Evolutionary conservation across 352 stramenopile species (phyloP).

Genomic region (Pythium utonaiense): DNA sequence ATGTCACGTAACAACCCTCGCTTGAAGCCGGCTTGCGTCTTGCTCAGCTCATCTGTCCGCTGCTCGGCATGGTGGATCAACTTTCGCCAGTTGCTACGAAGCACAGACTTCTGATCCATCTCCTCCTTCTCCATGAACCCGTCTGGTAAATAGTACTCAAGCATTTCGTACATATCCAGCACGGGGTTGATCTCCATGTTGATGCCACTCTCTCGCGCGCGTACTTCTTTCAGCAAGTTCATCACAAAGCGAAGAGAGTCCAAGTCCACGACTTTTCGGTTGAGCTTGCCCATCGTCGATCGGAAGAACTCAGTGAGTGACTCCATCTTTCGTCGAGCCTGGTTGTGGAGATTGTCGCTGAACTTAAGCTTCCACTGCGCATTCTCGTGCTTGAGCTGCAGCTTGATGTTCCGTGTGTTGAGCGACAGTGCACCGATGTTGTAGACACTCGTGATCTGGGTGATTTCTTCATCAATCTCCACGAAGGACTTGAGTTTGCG

Average conservation of each 20-base stretch:
- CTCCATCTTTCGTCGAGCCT: conserved; percentile 91
- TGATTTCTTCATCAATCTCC: conserved; percentile 94
- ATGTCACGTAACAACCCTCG: conserved; percentile 94
- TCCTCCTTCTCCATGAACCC: conserved; percentile 99
- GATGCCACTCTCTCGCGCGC: conserved; percentile 96
- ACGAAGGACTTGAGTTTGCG: conserved; percentile 95
- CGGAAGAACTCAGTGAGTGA: conserved; percentile 96
- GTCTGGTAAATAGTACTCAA: conserved; percentile 91
- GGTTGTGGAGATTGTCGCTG: conserved; percentile 95
- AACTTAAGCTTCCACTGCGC: conserved; percentile 97
- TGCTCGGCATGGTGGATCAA: conserved; percentile 93
- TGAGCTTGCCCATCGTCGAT: conserved; percentile 90
- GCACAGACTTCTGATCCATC: conserved; percentile 98
- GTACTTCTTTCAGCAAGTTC: conserved; percentile 96
- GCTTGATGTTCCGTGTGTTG: conserved; percentile 96
- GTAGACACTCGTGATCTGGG: conserved; percentile 80
- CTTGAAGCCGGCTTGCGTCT: conserved; percentile 96
- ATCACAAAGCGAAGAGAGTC: conserved; percentile 97
- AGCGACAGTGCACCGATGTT: conserved; percentile 97
- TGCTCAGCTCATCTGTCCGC: conserved; percentile 94
- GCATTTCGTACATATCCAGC: conserved; percentile 98
- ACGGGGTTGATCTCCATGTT: conserved; percentile 98
- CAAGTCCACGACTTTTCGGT: conserved; percentile 94
- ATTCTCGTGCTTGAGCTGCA: conserved; percentile 95
- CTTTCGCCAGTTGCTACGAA: conserved; percentile 97